Conservation (phyloP, 305 asterid species). For the Fraxinus baroniana region DNA sequence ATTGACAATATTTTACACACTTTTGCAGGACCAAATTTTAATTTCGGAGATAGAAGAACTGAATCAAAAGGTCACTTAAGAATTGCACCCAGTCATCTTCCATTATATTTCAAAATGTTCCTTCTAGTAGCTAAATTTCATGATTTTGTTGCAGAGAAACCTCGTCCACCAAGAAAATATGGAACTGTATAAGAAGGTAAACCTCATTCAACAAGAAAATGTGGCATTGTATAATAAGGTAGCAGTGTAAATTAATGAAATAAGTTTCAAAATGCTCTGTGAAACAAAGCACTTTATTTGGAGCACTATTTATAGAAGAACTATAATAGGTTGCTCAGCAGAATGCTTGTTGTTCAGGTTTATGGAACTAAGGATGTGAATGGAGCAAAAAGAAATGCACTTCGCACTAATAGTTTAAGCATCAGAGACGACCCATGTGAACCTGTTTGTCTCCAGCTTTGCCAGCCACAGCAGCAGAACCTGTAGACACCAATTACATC, state of each 20-base stretch:
- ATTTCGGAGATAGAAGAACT: slow-evolving; percentile 61
- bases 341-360: slow-evolving; percentile 39
- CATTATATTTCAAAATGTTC: slow-evolving; percentile 14
- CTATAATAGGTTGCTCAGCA: slow-evolving; percentile 4
- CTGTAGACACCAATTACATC: slow-evolving; percentile 37
- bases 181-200: slow-evolving; percentile 61
- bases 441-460: slow-evolving; percentile 67
- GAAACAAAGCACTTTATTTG: slow-evolving; percentile 12
- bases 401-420: slow-evolving; percentile 36
- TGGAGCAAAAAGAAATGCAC: slow-evolving; percentile 40
- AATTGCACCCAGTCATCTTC: background rate
- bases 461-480: slow-evolving; percentile 67
- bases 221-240: slow-evolving; percentile 54
- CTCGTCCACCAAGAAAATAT: slow-evolving; percentile 65
- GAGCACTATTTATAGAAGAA: background rate
- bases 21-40: slow-evolving; percentile 55
- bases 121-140: slow-evolving; percentile 29
- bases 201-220: slow-evolving; percentile 46
- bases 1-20: slow-evolving; percentile 18
- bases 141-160: slow-evolving; percentile 53
- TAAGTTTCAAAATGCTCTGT: slow-evolving; percentile 3
- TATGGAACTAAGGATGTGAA: slow-evolving; percentile 46
- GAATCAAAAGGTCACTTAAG: slow-evolving; percentile 47
- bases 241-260: slow-evolving; percentile 19
- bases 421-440: slow-evolving; percentile 50